Base-by-base conservation (phyloP, 164 flowering plant genomes). In the Aristolochia californica region DNA sequence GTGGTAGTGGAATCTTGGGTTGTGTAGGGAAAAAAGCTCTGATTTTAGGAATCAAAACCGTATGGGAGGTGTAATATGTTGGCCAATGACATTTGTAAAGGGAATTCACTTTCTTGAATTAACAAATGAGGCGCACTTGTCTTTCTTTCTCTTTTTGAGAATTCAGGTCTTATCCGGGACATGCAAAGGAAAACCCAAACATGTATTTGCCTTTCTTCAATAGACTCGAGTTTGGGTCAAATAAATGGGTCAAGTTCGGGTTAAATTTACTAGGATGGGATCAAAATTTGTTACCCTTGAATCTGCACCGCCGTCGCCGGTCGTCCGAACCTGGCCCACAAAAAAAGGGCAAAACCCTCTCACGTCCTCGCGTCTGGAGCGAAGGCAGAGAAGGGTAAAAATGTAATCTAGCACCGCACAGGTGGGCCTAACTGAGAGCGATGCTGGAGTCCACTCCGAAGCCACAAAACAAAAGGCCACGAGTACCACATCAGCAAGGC, bases 71-170 rank as follows among this genome's bases (percentile, higher is more conserved):
- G 49, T 45, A 4, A 7, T 4, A 18, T 5, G 49, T 45, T 45
- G 49, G 17, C 55, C 10, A 11, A 23, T 52, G 55, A 23, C 55
- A 52, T 52, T 23, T 52, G 55, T 28, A 52, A 52, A 52, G 55
- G 55, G 15, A 8, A 12, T 52, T 16, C 28, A 11, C 55, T 52
- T 52, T 52, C 16, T 25, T 24, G 40, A 52, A 20, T 22, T 20
- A 52, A 5, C 24, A 21, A 7, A 14, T 52, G 13, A 52, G 14
- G 55, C 17, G 55, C 55, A 52, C 55, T 52, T 50, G 22, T 22
- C 25, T 50, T 22, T 18, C 54, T 20, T 20, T 2, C 55, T 52
- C 24, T 52, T 21, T 11, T 24, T 24, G 18, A 4, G 21, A 25
- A 13, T 13, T 22, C 23, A 13, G 54, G 4, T 22, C 23, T 52